These are phyloP conservation scores for Mycena indigotica DNA, from an alignment of 768 basidiomycete species.

Conservation along the genomic window DNA sequence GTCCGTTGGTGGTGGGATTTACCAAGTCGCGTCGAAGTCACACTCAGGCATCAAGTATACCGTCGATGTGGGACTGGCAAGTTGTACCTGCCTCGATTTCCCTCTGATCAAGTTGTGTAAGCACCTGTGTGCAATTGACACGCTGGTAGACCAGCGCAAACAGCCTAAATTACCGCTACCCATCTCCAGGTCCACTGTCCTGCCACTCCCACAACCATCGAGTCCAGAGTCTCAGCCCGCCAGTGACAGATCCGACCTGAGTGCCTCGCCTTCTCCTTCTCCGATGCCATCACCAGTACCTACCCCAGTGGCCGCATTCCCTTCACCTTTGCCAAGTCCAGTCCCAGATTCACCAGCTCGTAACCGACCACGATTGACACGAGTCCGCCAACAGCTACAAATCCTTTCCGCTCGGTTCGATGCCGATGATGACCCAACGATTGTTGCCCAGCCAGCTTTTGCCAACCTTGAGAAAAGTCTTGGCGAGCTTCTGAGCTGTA, in stretches of 20 bases:
- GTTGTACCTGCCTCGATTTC: conserved; percentile 2
- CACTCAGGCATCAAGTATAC: neutral
- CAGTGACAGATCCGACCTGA: no score
- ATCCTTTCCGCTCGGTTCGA: neutral
- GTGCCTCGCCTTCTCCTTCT: neutral
- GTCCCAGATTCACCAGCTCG: neutral
- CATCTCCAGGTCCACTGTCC: neutral
- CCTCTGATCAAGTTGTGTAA: conserved; percentile 22
- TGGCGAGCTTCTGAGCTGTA: neutral
- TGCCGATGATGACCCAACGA: neutral
- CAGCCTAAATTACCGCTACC: neutral
- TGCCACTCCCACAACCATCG: neutral
- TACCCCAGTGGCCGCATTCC: neutral
- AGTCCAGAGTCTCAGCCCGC: neutral
- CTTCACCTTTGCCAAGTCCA: neutral
- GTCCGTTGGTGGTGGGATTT: neutral
- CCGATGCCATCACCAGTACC: neutral
- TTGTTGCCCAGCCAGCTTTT: neutral
- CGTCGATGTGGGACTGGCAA: conserved; percentile 8
- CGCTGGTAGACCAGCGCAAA: neutral
- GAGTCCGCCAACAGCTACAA: neutral
- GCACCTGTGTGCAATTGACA: conserved; percentile 19
- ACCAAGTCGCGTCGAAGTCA: conserved; percentile 3
- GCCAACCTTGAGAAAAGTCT: neutral
- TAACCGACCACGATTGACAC: neutral